Percentiles rank a stretch among this genome's conserved stretches.
Evolutionary conservation across 352 stramenopile genomes (phyloP).

Genomic region (Discostella stelligera): DNA sequence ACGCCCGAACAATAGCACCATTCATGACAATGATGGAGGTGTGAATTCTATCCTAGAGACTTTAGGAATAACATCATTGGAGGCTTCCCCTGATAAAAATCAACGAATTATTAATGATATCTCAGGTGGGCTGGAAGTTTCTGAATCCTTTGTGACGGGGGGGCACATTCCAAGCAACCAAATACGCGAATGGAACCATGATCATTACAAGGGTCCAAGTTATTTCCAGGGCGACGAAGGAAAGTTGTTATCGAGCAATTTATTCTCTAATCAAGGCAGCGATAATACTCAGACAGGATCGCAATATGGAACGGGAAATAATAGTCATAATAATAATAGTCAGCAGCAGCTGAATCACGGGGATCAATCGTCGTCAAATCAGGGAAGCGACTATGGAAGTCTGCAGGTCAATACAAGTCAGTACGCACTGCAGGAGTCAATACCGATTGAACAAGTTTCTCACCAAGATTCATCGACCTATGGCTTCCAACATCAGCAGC

Average conservation of each 20-base stretch:
- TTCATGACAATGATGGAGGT: slow-evolving; percentile 29
- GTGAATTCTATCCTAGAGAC: slow-evolving; percentile 56
- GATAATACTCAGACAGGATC: slow-evolving; percentile 11
- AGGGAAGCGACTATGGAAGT: neutral
- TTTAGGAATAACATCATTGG: slow-evolving; percentile 34
- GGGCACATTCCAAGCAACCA: slow-evolving; percentile 4
- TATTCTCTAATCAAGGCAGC: slow-evolving; percentile 27
- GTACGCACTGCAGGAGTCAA: slow-evolving; percentile 26
- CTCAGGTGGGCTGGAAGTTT: slow-evolving; percentile 16
- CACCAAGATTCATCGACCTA: slow-evolving; percentile 12
- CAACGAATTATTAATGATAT: neutral
- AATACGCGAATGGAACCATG: slow-evolving; percentile 14
- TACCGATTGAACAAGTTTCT: slow-evolving; percentile 18
- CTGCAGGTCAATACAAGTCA: slow-evolving; percentile 23
- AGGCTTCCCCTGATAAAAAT: neutral
- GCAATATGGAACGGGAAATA: slow-evolving; percentile 11
- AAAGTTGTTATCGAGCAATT: slow-evolving; percentile 1
- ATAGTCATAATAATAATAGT: neutral
- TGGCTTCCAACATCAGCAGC: slow-evolving; percentile 34
- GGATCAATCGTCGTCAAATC: neutral
- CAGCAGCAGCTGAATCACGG: slow-evolving; percentile 17
- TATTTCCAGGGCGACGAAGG: slow-evolving; percentile 15
- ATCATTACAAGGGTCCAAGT: slow-evolving; percentile 5
- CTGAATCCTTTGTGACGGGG: slow-evolving; percentile 1
- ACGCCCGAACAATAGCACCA: slow-evolving; percentile 5